These are phyloP conservation scores for Penicillium sp. DNA, from an alignment of 2,329 filamentous ascomycete species.

Conservation along the genomic window DNA sequence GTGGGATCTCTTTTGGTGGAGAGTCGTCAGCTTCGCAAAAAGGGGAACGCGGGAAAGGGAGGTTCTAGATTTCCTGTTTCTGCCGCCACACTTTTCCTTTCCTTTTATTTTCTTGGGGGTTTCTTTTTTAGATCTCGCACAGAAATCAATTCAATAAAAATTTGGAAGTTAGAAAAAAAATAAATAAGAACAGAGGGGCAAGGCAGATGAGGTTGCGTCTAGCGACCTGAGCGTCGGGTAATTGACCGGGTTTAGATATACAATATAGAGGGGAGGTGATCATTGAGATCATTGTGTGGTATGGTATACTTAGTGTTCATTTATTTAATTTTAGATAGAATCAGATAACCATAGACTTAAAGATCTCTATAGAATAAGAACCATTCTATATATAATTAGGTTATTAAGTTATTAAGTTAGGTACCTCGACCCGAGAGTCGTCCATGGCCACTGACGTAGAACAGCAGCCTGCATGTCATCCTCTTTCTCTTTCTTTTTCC, in stretches of 20 bases:
- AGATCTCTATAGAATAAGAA: too few species aligned
- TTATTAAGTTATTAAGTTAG: too few species aligned
- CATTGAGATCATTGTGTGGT: background rate
- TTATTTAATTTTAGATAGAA: background rate
- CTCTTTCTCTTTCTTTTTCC: background rate
- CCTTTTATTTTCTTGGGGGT: background rate
- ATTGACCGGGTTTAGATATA: slow-evolving; percentile 1
- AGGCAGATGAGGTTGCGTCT: slow-evolving; percentile 13
- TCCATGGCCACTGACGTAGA: slow-evolving; percentile 8
- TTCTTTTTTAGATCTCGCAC: background rate
- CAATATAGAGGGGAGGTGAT: background rate
- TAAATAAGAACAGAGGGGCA: slow-evolving; percentile 7
- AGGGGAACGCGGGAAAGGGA: slow-evolving; percentile 26
- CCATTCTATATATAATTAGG: too few species aligned
- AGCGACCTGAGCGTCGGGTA: slow-evolving; percentile 8
- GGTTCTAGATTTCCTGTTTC: slow-evolving; percentile 8
- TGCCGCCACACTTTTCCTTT: background rate
- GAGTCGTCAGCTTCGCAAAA: slow-evolving; percentile 27
- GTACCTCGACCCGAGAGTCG: background rate
- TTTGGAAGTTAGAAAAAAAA: background rate
- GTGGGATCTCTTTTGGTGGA: slow-evolving; percentile 23
- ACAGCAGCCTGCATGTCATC: background rate
- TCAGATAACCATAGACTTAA: too few species aligned
- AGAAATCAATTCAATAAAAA: background rate
- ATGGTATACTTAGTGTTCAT: background rate